A percentile compares a stretch with the other conserved stretches of the same genome.
Evolutionary conservation across 1,284 basidiomycete species (phyloP).

Genomic region (Trichosporon faecale): DNA sequence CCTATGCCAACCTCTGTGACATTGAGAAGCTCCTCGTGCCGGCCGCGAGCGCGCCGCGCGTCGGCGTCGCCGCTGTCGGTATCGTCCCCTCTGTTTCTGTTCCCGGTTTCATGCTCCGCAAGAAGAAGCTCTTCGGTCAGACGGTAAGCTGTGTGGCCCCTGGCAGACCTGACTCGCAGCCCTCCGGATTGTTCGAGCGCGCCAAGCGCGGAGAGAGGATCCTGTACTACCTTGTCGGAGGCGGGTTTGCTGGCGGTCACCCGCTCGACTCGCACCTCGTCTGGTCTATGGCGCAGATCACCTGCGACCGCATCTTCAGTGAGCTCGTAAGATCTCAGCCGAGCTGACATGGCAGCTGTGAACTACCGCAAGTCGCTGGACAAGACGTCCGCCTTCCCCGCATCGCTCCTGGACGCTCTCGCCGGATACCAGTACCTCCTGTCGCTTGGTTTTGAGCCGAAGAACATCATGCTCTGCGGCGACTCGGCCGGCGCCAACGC

Average conservation of each 20-base stretch:
- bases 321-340: not conserved
- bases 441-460: slow-evolving; percentile 19
- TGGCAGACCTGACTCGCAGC: not conserved
- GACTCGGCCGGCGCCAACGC: slow-evolving; percentile 19
- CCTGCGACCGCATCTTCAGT: slow-evolving; percentile 12
- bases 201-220: slow-evolving; percentile 15
- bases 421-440: slow-evolving; percentile 21
- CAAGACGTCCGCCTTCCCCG: slow-evolving; percentile 17
- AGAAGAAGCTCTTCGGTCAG: slow-evolving; percentile 2
- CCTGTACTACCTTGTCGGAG: slow-evolving; percentile 22
- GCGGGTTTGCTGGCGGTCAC: slow-evolving; percentile 20
- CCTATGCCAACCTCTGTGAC: not conserved
- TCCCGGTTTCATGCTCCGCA: slow-evolving; percentile 11
- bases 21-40: not conserved
- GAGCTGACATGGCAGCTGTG: slow-evolving; percentile 9
- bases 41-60: slow-evolving; percentile 5
- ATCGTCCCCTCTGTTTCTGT: not conserved
- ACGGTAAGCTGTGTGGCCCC: not conserved
- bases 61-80: not conserved
- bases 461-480: slow-evolving; percentile 24
- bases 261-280: slow-evolving; percentile 15
- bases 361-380: slow-evolving; percentile 26
- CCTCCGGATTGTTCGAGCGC: not conserved
- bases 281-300: slow-evolving; percentile 12
- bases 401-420: slow-evolving; percentile 16